Evolutionary conservation across 2,329 filamentous ascomycete species (phyloP), one percentile per base, ranked within the genome.

Genomic region (Grosmannia huntii): DNA sequence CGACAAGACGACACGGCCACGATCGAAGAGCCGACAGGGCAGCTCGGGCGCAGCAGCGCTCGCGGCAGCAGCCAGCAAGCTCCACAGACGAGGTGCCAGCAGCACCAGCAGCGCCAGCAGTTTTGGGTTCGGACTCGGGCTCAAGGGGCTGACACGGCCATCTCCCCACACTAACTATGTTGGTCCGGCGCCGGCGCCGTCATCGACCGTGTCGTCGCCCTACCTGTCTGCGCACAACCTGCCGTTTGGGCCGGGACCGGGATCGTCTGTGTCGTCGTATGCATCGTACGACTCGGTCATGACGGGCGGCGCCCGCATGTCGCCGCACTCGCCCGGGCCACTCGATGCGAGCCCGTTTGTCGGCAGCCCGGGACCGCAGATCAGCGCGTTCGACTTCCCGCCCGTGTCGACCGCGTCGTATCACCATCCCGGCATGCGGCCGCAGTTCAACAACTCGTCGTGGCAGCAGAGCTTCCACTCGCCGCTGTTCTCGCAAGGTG

Each of bases 1-100:
- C 6, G 49, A 53, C 5, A 55, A 23, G 19, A 56, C 27, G 28
- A 60, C 76, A 21, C 70, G 72, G 54, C 73, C 74, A 21, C 57
- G 59, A 36, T 52, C 60, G 21, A 57, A 58, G 44, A 41, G 59
- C 25, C 52, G 55, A 11, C 59, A 54, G 33, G 60, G 59, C 57
- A 57, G 51, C 46, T 56, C 58, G 4, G 61, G 60, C 19, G 57
- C 58, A 21, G 57, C 53, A 2, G 25, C 46, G 7, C 60, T 61
- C 7, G 59, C 62, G 31, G 56, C 58, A 19, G 59, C 60, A 1
- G 59, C 62, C 1, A 57, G 49, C 19, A 62, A 57, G 53, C 54
- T 62, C 2, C 63, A 64, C 59, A 59, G 60, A 46, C 63, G 63
- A 44, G 60, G 59, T 14, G 52, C 54, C 25, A 64, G 62, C 57